Percentiles rank a stretch among this genome's conserved stretches.
Evolutionary conservation across 108 stramenopile species (phyloP).

Genomic region (Poteriospumella lacustris): DNA sequence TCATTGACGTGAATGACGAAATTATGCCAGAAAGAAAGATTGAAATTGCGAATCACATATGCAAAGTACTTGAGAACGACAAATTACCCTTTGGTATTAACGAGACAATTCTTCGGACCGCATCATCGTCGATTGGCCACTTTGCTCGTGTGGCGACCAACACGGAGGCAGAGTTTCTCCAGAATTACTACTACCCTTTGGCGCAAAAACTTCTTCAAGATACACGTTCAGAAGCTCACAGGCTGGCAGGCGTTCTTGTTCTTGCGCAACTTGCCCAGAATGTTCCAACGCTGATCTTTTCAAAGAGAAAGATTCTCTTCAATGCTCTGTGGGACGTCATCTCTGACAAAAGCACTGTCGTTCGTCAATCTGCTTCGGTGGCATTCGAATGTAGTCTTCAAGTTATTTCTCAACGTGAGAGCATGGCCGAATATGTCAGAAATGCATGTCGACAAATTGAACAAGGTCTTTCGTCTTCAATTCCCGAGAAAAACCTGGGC

Average conservation of each 20-base stretch:
- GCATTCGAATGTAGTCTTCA: background rate
- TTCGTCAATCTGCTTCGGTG: background rate
- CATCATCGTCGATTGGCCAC: conserved; percentile 1
- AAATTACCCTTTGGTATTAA: background rate
- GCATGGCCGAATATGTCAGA: conserved; percentile 4
- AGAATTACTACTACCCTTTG: background rate
- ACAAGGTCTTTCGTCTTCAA: background rate
- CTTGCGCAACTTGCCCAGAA: conserved; percentile 4
- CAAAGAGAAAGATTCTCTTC: background rate
- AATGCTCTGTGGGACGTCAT: conserved; percentile 19
- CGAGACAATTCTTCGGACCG: background rate
- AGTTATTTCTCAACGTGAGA: conserved; percentile 23
- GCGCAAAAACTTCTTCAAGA: background rate
- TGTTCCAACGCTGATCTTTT: conserved; percentile 18
- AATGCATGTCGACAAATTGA: conserved; percentile 2
- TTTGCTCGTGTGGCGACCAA: conserved; percentile 1
- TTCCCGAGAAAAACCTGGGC: background rate
- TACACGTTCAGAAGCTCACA: background rate
- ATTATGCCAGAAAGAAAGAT: conserved; percentile 22
- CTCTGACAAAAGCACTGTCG: background rate
- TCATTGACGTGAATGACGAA: conserved; percentile 25
- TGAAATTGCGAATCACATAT: conserved; percentile 17
- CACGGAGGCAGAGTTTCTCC: conserved; percentile 4
- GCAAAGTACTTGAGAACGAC: conserved; percentile 23
- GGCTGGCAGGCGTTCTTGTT: background rate